Percentiles rank a stretch among this genome's conserved stretches.
Conservation (phyloP, 768 basidiomycete species). For the Suillus alpinus region DNA sequence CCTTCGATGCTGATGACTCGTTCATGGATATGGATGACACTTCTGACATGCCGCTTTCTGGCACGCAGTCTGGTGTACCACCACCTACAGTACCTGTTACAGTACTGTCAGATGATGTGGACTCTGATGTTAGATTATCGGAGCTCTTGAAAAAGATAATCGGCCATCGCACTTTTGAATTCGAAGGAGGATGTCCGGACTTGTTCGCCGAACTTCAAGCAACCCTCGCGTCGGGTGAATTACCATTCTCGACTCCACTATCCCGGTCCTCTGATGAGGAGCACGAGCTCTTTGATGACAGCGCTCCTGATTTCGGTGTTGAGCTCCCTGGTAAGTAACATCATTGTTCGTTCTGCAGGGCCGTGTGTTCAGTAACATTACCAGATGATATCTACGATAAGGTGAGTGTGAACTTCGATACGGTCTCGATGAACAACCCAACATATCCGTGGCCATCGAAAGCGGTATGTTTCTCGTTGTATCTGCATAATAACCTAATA, state of each 20-base stretch:
- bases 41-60: too few species aligned
- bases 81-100: too few species aligned
- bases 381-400: neutral
- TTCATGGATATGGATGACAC: too few species aligned
- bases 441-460: slow-evolving; percentile 9
- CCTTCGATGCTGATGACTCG: too few species aligned
- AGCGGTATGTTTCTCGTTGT: neutral
- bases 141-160: neutral
- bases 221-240: neutral
- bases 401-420: neutral
- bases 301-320: neutral
- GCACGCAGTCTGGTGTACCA: too few species aligned
- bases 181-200: neutral
- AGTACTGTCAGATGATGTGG: too few species aligned
- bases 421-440: slow-evolving; percentile 31
- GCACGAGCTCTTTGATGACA: neutral
- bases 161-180: neutral
- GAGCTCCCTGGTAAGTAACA: neutral
- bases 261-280: neutral
- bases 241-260: neutral
- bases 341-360: too few species aligned
- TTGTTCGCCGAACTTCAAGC: neutral
- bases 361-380: neutral
- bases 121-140: neutral
- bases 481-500: slow-evolving; percentile 9